Evolutionary conservation across 2,329 filamentous ascomycete genomes (phyloP).

Genomic region (Fusarium verrucosum): DNA sequence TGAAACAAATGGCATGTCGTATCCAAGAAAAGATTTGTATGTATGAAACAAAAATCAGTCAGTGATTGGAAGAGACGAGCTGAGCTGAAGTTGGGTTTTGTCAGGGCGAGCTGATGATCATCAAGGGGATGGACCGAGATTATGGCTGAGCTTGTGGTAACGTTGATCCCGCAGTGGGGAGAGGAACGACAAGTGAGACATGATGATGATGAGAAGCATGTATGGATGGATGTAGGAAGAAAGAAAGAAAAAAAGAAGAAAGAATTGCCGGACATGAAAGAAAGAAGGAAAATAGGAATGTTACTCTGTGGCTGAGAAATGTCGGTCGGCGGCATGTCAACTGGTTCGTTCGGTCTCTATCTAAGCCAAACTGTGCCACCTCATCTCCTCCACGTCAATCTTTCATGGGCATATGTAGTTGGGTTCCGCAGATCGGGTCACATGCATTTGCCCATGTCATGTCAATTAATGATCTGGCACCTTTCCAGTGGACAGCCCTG

Average conservation of each 20-base stretch:
- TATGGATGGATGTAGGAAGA: too few species aligned
- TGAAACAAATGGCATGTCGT: conserved; percentile 16
- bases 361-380: conserved; percentile 27
- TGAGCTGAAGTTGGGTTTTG: neutral
- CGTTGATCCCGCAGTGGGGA: neutral
- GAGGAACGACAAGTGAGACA: neutral
- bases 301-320: conserved; percentile 8
- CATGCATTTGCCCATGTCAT: conserved; percentile 40
- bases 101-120: neutral
- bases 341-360: conserved; percentile 5
- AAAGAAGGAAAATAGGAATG: conserved; percentile 4
- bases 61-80: neutral
- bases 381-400: conserved; percentile 27
- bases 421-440: conserved; percentile 40
- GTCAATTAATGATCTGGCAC: conserved; percentile 33
- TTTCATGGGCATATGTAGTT: conserved; percentile 7
- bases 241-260: neutral
- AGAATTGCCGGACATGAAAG: neutral
- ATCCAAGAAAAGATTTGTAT: conserved; percentile 32
- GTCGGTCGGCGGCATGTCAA: too few species aligned
- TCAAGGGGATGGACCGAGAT: neutral
- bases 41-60: neutral
- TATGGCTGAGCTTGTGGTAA: neutral
- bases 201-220: neutral
- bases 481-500: conserved; percentile 34